phyloP scores from a whole-genome alignment of 2,329 filamentous ascomycete species.

The Fusarium austroafricanum region DNA sequence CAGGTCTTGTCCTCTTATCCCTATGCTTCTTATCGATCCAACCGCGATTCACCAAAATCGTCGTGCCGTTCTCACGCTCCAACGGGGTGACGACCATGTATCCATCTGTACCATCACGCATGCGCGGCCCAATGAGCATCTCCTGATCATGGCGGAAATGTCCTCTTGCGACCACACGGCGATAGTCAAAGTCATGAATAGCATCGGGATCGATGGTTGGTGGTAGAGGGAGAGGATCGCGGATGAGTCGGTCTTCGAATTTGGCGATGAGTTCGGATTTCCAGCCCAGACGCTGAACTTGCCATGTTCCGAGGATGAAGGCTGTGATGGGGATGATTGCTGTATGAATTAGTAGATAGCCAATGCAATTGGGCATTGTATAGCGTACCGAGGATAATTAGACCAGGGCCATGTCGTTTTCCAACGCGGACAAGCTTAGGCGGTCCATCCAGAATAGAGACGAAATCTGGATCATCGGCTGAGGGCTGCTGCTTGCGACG shows the following conservation, averaged over 20 bases:
- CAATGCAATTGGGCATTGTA: neutral
- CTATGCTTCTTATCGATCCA: slow-evolving; percentile 87
- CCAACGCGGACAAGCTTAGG: slow-evolving; percentile 81
- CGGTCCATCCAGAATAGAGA: slow-evolving; percentile 88
- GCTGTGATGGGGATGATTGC: slow-evolving; percentile 92
- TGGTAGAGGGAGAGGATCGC: slow-evolving; percentile 86
- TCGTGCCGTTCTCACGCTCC: slow-evolving; percentile 75
- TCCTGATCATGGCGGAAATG: slow-evolving; percentile 87
- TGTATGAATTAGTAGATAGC: slow-evolving; percentile 33
- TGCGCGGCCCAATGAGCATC: slow-evolving; percentile 93
- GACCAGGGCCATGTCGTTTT: slow-evolving; percentile 78
- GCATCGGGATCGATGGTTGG: slow-evolving; percentile 84
- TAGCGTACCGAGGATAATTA: slow-evolving; percentile 77
- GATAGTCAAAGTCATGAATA: slow-evolving; percentile 90
- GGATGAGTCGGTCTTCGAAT: slow-evolving; percentile 90
- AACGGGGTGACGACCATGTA: slow-evolving; percentile 93
- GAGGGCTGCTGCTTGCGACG: slow-evolving; percentile 56
- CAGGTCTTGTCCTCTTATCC: slow-evolving; percentile 71
- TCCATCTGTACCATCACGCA: slow-evolving; percentile 89
- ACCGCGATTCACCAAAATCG: slow-evolving; percentile 87
- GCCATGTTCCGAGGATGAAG: slow-evolving; percentile 92
- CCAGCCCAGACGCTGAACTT: slow-evolving; percentile 92
- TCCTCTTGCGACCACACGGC: slow-evolving; percentile 81
- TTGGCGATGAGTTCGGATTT: slow-evolving; percentile 92
- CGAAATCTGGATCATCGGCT: slow-evolving; percentile 82